Conservation (phyloP, 192 early-diverging fungal species). For the Mortierella antarctica region DNA sequence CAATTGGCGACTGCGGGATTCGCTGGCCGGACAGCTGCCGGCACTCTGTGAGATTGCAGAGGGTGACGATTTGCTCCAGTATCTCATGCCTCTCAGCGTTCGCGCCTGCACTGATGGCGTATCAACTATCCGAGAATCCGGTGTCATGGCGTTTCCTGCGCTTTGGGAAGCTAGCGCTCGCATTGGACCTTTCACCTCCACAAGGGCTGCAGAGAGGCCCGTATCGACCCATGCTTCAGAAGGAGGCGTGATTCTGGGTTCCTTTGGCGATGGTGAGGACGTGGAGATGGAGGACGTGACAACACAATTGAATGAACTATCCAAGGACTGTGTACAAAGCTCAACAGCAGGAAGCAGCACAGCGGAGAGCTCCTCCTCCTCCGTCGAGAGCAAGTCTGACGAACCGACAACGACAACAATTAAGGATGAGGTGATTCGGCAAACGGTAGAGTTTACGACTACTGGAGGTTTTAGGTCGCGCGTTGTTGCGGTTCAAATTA, state of each 20-base stretch:
- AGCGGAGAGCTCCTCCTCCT: not conserved
- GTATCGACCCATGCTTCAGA: not conserved
- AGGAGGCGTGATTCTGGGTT: conserved; percentile 5
- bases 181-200: conserved; percentile 18
- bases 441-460: conserved; percentile 29
- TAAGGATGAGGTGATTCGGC: conserved; percentile 38
- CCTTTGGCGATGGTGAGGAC: conserved; percentile 47
- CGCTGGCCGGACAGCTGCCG: conserved; percentile 76
- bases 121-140: conserved; percentile 66
- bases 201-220: not conserved
- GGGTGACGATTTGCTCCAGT: conserved; percentile 67
- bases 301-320: conserved; percentile 2
- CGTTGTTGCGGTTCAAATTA: conserved; percentile 70
- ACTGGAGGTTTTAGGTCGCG: conserved; percentile 44
- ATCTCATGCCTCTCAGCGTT: conserved; percentile 75
- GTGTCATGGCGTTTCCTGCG: conserved; percentile 51
- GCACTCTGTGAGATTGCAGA: conserved; percentile 73
- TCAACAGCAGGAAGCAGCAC: too few relatives aligned
- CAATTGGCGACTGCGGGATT: conserved; percentile 81
- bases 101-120: conserved; percentile 62
- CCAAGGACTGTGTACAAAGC: not conserved
- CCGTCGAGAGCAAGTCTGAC: not conserved
- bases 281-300: conserved; percentile 42
- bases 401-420: conserved; percentile 25
- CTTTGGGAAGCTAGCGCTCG: conserved; percentile 33